Conservation (phyloP, 768 basidiomycete species). For the Wakefieldia striispora region DNA sequence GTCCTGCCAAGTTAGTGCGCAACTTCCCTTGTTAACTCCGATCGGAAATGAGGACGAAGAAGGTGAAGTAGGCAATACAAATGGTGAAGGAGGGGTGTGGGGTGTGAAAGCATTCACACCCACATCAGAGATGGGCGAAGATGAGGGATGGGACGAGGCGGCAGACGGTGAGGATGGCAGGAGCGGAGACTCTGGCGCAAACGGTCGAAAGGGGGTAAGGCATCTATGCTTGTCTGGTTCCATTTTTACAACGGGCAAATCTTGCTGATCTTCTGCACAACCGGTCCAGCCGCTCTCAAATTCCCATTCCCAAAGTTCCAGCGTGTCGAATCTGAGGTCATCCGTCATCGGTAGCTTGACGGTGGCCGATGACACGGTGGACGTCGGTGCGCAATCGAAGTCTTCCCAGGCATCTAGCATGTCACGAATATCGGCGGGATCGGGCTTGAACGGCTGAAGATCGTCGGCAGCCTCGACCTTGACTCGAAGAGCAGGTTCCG, state of each 20-base stretch:
- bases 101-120: constrained; percentile 12
- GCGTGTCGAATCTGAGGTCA: constrained; percentile 43
- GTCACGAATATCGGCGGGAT: constrained; percentile 59
- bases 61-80: constrained; percentile 6
- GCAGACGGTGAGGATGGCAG: constrained; percentile 21
- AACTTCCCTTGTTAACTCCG: constrained; percentile 10
- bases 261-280: constrained; percentile 14
- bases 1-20: constrained; percentile 40
- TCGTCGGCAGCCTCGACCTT: constrained; percentile 28
- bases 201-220: constrained; percentile 4
- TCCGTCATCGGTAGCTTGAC: constrained; percentile 32
- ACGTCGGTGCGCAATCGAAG: constrained; percentile 40
- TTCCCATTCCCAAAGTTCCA: constrained; percentile 38
- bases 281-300: constrained; percentile 30
- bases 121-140: constrained; percentile 21
- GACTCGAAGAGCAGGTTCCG: constrained; percentile 13
- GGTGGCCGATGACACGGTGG: constrained; percentile 27
- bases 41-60: constrained; percentile 9
- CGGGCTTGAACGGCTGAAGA: constrained; percentile 48
- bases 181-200: constrained; percentile 7
- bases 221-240: constrained; percentile 44
- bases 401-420: constrained; percentile 73
- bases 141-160: constrained; percentile 15
- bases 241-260: constrained; percentile 31
- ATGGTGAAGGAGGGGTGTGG: constrained; percentile 15